Percentiles rank a stretch among this genome's conserved stretches.
These are phyloP conservation scores for Lactarius psammicola DNA, from an alignment of 768 basidiomycete genomes.

Conservation along the genomic window DNA sequence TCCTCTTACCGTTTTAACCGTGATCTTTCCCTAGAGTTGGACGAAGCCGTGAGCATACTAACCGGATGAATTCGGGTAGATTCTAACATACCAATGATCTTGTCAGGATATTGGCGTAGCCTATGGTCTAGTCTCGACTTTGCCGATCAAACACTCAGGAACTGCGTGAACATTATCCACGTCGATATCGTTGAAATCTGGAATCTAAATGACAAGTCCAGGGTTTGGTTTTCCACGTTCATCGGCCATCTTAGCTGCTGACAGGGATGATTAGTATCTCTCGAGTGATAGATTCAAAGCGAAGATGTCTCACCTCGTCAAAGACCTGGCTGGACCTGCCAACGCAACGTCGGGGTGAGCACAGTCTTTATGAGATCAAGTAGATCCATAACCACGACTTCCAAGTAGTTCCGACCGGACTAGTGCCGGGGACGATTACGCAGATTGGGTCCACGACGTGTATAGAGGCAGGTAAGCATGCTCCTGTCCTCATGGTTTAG, in stretches of 20 bases:
- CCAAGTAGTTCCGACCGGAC: neutral
- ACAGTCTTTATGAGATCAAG: neutral
- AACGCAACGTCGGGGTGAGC: no score
- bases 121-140: slow-evolving; percentile 11
- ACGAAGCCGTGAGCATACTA: slow-evolving; percentile 5
- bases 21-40: no score
- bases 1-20: no score
- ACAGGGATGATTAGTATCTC: slow-evolving; percentile 8
- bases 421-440: neutral
- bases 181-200: no score
- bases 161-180: no score
- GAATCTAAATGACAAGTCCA: no score
- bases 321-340: no score
- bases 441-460: neutral
- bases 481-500: no score
- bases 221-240: neutral
- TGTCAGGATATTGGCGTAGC: slow-evolving; percentile 10
- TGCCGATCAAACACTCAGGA: neutral
- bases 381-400: neutral
- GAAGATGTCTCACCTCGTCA: no score
- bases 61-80: neutral
- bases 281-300: no score
- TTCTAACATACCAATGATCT: neutral
- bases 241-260: no score
- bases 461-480: no score